Evolutionary conservation across 2,329 filamentous ascomycete genomes (phyloP).

Genomic region (Arthrobotrys pseudoclavata): DNA sequence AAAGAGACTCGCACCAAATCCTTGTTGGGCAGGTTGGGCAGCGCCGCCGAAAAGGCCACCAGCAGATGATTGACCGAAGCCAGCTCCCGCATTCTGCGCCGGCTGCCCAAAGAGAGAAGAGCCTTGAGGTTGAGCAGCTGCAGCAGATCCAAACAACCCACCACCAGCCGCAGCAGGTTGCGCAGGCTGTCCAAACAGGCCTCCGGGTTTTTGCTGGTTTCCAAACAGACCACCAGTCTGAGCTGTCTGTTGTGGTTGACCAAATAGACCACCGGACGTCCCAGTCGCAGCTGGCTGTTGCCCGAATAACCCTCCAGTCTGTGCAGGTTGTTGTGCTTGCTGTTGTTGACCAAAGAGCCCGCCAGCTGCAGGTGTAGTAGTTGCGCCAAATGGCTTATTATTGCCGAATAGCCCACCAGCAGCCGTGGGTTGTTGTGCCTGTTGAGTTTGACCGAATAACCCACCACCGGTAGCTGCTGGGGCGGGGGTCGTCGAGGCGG

Average conservation of each 20-base stretch:
- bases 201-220: conserved; percentile 64
- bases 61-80: conserved; percentile 47
- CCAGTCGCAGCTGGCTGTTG: conserved; percentile 65
- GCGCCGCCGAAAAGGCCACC: conserved; percentile 43
- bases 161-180: conserved; percentile 67
- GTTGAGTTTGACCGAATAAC: conserved; percentile 65
- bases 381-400: conserved; percentile 67
- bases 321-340: conserved; percentile 67
- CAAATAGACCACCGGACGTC: conserved; percentile 37
- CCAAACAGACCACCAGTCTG: conserved; percentile 69
- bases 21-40: conserved; percentile 42
- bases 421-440: conserved; percentile 64
- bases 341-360: conserved; percentile 61
- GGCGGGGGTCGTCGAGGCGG: conserved; percentile 50
- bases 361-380: conserved; percentile 67
- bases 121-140: conserved; percentile 64
- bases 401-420: conserved; percentile 69
- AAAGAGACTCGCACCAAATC: conserved; percentile 68
- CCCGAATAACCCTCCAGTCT: conserved; percentile 64
- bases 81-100: conserved; percentile 33
- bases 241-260: conserved; percentile 64
- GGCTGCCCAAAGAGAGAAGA: conserved; percentile 73
- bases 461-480: conserved; percentile 54
- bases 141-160: conserved; percentile 70
- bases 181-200: conserved; percentile 67